A percentile compares a stretch with the other conserved stretches of the same genome.
Conservation (phyloP, 805 yeast genomes). For the Trichomonascus vanleenenianus region DNA sequence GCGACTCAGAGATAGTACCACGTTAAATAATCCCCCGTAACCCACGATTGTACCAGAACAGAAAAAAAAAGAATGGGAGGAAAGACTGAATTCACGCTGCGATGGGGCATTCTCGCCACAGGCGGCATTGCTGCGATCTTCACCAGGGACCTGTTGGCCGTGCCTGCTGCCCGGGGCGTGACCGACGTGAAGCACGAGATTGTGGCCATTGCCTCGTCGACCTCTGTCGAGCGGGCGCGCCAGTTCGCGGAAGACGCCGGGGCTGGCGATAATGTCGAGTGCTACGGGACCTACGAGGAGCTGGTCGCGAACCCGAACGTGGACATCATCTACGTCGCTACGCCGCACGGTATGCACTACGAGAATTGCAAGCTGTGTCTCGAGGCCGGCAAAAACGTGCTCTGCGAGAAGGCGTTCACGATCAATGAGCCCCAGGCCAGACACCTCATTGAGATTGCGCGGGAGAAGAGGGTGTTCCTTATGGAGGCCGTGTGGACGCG, state of each 20-base stretch:
- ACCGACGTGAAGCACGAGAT: slow-evolving; percentile 22
- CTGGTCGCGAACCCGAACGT: slow-evolving; percentile 37
- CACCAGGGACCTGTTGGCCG: slow-evolving; percentile 19
- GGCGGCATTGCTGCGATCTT: slow-evolving; percentile 25
- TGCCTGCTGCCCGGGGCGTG: slow-evolving; percentile 19
- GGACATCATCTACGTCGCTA: slow-evolving; percentile 46
- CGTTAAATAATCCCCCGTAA: no score
- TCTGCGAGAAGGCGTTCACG: slow-evolving; percentile 50
- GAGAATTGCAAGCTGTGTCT: slow-evolving; percentile 39
- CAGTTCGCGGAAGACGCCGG: slow-evolving; percentile 15
- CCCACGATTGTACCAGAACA: not conserved
- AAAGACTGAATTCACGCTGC: slow-evolving; percentile 17
- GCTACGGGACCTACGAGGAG: slow-evolving; percentile 34
- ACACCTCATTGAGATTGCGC: slow-evolving; percentile 38
- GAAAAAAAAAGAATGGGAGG: not conserved
- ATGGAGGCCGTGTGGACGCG: slow-evolving; percentile 45
- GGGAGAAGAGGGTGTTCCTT: slow-evolving; percentile 35
- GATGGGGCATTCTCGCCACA: slow-evolving; percentile 25
- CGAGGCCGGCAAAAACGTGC: slow-evolving; percentile 40
- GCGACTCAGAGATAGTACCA: no score
- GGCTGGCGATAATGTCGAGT: slow-evolving; percentile 11
- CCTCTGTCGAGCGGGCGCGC: slow-evolving; percentile 19
- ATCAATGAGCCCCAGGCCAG: slow-evolving; percentile 39
- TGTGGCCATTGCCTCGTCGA: slow-evolving; percentile 24
- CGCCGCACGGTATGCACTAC: slow-evolving; percentile 47